Percentiles rank a stretch among this genome's conserved stretches.
phyloP scores from a whole-genome alignment of 768 basidiomycete species.

The Trametes meyenii region DNA sequence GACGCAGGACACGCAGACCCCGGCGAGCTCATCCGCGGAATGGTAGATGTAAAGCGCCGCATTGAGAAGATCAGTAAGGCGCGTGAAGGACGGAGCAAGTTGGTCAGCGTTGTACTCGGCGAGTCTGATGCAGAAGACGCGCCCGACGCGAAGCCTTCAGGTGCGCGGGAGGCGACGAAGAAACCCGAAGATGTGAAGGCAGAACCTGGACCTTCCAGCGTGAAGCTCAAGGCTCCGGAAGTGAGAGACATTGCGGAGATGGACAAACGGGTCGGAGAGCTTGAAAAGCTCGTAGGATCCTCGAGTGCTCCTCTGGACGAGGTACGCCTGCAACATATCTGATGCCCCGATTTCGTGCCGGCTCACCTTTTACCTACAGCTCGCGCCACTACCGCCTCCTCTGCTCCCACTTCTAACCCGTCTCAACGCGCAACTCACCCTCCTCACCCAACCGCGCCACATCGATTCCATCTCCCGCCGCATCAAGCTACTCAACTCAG shows the following conservation, averaged over 20 bases:
- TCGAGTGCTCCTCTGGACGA: constrained; percentile 81
- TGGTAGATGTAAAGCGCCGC: constrained; percentile 73
- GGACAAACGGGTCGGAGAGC: constrained; percentile 79
- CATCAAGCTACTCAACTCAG: constrained; percentile 88
- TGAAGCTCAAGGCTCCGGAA: constrained; percentile 29
- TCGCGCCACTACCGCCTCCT: constrained; percentile 73
- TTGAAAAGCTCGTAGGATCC: constrained; percentile 85
- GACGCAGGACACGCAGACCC: constrained; percentile 68
- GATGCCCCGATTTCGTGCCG: not conserved
- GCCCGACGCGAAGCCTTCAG: not conserved
- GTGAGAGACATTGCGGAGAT: constrained; percentile 66
- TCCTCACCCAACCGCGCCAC: constrained; percentile 94
- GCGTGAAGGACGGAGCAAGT: constrained; percentile 64
- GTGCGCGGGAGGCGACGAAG: not conserved
- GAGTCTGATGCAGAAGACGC: constrained; percentile 30
- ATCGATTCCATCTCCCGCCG: constrained; percentile 94
- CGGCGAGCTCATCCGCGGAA: constrained; percentile 72
- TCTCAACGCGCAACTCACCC: constrained; percentile 81
- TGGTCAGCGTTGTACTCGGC: constrained; percentile 60
- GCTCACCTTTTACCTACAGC: constrained; percentile 40
- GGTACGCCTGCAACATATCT: constrained; percentile 45
- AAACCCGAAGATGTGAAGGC: constrained; percentile 31
- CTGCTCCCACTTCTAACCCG: constrained; percentile 81
- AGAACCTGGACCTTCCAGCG: not conserved
- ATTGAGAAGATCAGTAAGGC: constrained; percentile 68